Percentiles rank a stretch among this genome's conserved stretches.
These are phyloP conservation scores for Aspergillus fischeri DNA, from an alignment of 2,329 filamentous ascomycete species.

Conservation along the genomic window DNA sequence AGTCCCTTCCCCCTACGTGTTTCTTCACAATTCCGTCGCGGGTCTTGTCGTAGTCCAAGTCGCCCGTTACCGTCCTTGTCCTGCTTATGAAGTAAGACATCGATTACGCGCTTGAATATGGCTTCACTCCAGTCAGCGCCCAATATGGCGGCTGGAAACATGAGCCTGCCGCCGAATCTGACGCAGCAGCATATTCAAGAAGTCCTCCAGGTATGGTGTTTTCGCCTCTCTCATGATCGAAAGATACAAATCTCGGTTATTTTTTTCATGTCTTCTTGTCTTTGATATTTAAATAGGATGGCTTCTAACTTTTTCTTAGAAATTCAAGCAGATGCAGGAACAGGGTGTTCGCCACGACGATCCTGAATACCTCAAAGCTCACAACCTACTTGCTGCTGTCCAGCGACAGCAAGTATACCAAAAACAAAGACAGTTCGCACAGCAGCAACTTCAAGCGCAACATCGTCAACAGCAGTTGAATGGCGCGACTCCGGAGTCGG, in stretches of 20 bases:
- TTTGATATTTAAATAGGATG: neutral
- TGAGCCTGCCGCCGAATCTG: conserved; percentile 61
- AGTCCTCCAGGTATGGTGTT: conserved; percentile 50
- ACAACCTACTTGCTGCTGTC: conserved; percentile 68
- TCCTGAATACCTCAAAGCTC: conserved; percentile 80
- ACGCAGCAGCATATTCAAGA: conserved; percentile 76
- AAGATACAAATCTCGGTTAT: neutral
- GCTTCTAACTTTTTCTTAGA: conserved; percentile 54
- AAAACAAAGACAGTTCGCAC: conserved; percentile 47
- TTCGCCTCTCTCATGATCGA: conserved; percentile 1
- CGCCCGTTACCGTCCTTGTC: conserved; percentile 12
- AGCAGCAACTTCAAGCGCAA: conserved; percentile 41
- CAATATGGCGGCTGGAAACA: conserved; percentile 63
- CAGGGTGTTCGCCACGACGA: conserved; percentile 75
- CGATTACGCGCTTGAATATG: conserved; percentile 53
- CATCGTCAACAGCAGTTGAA: conserved; percentile 46
- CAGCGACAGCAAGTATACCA: conserved; percentile 60
- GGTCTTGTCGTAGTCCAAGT: conserved; percentile 17
- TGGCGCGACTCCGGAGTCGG: conserved; percentile 27
- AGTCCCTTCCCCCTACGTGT: conserved; percentile 15
- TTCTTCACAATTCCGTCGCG: conserved; percentile 15
- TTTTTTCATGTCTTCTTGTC: neutral
- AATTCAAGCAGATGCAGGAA: conserved; percentile 84
- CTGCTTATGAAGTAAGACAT: conserved; percentile 28
- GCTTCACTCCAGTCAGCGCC: conserved; percentile 73